Evolutionary conservation across 805 yeast genomes (phyloP).

Genomic region (Nakazawaea laoshanensis): DNA sequence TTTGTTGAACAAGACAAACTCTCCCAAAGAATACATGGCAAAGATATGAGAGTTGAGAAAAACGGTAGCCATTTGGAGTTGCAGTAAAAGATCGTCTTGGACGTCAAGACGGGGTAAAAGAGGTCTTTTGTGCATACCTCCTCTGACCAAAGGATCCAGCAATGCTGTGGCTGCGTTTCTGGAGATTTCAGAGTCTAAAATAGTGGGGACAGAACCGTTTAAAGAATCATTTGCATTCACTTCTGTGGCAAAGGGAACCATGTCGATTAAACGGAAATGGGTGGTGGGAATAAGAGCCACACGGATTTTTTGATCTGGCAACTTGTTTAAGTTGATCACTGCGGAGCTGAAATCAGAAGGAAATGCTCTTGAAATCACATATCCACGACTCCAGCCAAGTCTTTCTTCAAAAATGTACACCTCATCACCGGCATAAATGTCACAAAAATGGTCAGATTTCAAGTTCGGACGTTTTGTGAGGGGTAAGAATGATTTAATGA

Average conservation of each 20-base stretch:
- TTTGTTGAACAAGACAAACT: conserved; percentile 52
- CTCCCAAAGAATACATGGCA: conserved; percentile 64
- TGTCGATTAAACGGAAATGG: conserved; percentile 34
- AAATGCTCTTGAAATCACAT: conserved; percentile 56
- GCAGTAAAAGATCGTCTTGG: conserved; percentile 39
- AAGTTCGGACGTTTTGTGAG: conserved; percentile 27
- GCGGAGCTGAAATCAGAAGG: conserved; percentile 63
- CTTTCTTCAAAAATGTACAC: conserved; percentile 63
- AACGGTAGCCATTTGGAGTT: conserved; percentile 48
- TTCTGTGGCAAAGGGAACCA: conserved; percentile 13
- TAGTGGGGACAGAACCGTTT: conserved; percentile 25
- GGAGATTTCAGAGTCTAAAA: conserved; percentile 24
- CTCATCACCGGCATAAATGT: conserved; percentile 71
- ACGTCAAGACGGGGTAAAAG: conserved; percentile 45
- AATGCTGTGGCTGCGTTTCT: conserved; percentile 20
- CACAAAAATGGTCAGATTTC: conserved; percentile 30
- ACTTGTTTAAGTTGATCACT: conserved; percentile 48
- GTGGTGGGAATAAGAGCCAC: conserved; percentile 57
- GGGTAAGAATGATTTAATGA: conserved; percentile 38
- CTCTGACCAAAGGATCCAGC: conserved; percentile 4
- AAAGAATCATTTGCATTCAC: conserved; percentile 3
- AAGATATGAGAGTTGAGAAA: conserved; percentile 57
- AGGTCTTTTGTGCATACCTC: conserved; percentile 27
- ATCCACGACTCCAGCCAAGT: conserved; percentile 73
- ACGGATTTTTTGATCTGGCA: conserved; percentile 47